These are phyloP conservation scores for Fusarium longipes DNA, from an alignment of 2,329 filamentous ascomycete genomes.

Conservation along the genomic window DNA sequence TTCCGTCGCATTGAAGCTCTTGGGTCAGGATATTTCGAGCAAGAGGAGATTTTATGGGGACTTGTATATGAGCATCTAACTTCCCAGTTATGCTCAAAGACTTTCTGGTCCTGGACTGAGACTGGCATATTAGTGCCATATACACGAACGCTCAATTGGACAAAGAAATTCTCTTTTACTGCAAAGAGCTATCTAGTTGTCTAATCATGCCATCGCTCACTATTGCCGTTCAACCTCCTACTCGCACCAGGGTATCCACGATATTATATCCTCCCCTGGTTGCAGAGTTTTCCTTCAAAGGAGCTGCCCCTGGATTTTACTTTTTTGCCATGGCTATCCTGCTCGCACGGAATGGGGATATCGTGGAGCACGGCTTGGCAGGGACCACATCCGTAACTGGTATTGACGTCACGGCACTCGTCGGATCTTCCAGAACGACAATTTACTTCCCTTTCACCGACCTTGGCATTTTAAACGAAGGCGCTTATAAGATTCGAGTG, in stretches of 20 bases:
- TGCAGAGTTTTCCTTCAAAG: slow-evolving; percentile 25
- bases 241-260: slow-evolving; percentile 23
- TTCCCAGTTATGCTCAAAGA: slow-evolving; percentile 16
- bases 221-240: slow-evolving; percentile 45
- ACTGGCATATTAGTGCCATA: slow-evolving; percentile 12
- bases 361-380: slow-evolving; percentile 37
- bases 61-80: background rate
- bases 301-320: slow-evolving; percentile 13
- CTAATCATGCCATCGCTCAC: slow-evolving; percentile 26
- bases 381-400: slow-evolving; percentile 38
- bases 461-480: slow-evolving; percentile 39
- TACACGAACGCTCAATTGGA: background rate
- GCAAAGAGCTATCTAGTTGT: background rate
- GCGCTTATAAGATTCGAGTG: slow-evolving; percentile 45
- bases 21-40: background rate
- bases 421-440: slow-evolving; percentile 8
- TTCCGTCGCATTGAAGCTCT: background rate
- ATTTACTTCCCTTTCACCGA: slow-evolving; percentile 45
- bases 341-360: slow-evolving; percentile 26
- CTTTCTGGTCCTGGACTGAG: background rate
- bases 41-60: background rate
- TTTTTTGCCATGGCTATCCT: slow-evolving; percentile 48
- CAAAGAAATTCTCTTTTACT: background rate
- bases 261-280: slow-evolving; percentile 42
- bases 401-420: slow-evolving; percentile 9